Evolutionary conservation across 169 alveolate genomes (phyloP), one percentile per base, ranked within the genome.

Genomic region (Cryptosporidium felis): DNA sequence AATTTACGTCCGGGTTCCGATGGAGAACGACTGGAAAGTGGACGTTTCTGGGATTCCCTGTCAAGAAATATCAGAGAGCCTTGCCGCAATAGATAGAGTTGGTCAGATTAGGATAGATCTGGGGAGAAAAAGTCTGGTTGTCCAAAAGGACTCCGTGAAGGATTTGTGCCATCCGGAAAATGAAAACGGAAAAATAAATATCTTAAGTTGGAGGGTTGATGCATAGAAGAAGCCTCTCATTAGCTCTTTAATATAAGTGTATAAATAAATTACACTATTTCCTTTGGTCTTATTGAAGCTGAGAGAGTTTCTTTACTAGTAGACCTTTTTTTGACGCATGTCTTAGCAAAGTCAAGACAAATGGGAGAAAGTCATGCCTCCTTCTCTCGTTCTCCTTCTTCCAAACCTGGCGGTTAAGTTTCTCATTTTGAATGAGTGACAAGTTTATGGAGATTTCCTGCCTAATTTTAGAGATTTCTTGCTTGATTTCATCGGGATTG

Each of bases 351-450:
- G 90, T 63, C 16, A 81, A 66, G 12, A 81, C 16, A 47, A 81
- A 81, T 16, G 90, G 90, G 30, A 79, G 66, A 41, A 65, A 81
- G 34, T 81, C 90, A 62, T 81, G 90, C 36, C 90, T 66, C 34
- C 90, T 66, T 38, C 90, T 61, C 21, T 62, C 82, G 32, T 81
- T 81, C 45, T 81, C 90, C 26, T 60, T 51, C 60, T 51, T 81
- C 90, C 90, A 81, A 12, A 36, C 46, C 14, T 42, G 51, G n/a
- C 90, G 82, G 38, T 14, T 63, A 34, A 23, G 28, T 26, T 62
- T 47, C 63, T 81, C 90, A 16, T 49, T 49, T 26, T 34, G 60
- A 26, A 79, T 38, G 1, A 53, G 10, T 16, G 60, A 53, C n/a
- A 74, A 41, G 14, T 53, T 53, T 10, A 36, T 53, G 3, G 40